These are phyloP conservation scores for Leccinum imitatum DNA, from an alignment of 768 basidiomycete genomes.

Conservation along the genomic window DNA sequence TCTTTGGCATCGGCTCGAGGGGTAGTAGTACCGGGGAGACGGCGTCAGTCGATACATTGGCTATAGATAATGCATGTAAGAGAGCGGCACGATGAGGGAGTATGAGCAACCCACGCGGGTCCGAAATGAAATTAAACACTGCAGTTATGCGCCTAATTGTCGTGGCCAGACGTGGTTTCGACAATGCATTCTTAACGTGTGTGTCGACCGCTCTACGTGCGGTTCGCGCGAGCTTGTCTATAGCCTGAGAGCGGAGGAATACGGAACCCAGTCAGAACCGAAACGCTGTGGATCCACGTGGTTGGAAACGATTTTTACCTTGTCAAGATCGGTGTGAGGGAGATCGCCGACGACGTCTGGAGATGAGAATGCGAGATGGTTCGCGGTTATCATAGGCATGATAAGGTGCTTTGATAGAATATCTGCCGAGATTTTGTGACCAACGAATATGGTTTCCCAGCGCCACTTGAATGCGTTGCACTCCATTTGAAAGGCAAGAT, in stretches of 20 bases:
- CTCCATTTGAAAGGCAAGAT: constrained; percentile 62
- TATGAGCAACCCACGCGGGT: constrained; percentile 54
- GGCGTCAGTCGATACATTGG: constrained; percentile 47
- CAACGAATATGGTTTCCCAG: constrained; percentile 72
- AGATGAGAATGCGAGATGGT: constrained; percentile 66
- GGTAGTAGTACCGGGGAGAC: constrained; percentile 45
- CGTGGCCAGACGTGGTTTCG: constrained; percentile 66
- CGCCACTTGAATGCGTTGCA: constrained; percentile 68
- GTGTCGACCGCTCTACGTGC: constrained; percentile 68
- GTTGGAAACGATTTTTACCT: constrained; percentile 40
- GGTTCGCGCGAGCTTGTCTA: constrained; percentile 69
- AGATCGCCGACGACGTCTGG: constrained; percentile 56
- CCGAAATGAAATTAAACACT: constrained; percentile 62
- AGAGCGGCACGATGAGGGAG: constrained; percentile 5
- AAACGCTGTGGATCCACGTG: constrained; percentile 4
- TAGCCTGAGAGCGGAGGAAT: constrained; percentile 41
- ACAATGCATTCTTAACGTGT: constrained; percentile 69
- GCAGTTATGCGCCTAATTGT: constrained; percentile 70
- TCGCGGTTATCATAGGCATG: constrained; percentile 69
- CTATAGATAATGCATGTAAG: constrained; percentile 36
- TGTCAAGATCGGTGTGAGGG: constrained; percentile 60
- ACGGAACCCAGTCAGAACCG: constrained; percentile 5
- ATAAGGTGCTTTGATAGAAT: constrained; percentile 78
- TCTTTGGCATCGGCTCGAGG: constrained; percentile 16
- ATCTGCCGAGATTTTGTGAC: constrained; percentile 64